Base-by-base conservation (phyloP, 768 basidiomycete genomes). In the Pulveroboletus sp. region DNA sequence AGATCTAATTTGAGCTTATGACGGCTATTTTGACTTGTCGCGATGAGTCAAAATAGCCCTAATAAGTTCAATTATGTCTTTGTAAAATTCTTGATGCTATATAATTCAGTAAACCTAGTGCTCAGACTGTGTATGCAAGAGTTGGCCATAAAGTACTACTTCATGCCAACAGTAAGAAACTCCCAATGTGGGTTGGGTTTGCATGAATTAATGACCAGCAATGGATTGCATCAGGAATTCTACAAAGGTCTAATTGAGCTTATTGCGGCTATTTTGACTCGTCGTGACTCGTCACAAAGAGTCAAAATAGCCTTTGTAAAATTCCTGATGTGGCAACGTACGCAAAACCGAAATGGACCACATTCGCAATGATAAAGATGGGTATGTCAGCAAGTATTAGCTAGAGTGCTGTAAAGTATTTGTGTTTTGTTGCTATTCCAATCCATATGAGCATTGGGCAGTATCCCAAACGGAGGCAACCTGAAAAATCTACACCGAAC, bases 291-390 rank as follows among this genome's bases (percentile, higher is more conserved):
- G n/a, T n/a, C n/a, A n/a, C n/a, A n/a, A n/a, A n/a, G n/a, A n/a
- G n/a, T n/a, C n/a, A n/a, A n/a, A n/a, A n/a, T n/a, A n/a, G n/a
- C n/a, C n/a, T n/a, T n/a, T n/a, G n/a, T n/a, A n/a, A n/a, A n/a
- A n/a, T n/a, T n/a, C n/a, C n/a, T n/a, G n/a, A n/a, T n/a, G n/a
- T n/a, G 31, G n/a, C 6, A 21, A 75, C 82, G 57, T 50, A 83
- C 82, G 81, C 84, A 62, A 85, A 86, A 0, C 79, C 71, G 59
- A 84, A 84, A 50, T 82, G 81, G 53, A 80, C 81, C 31, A 85
- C 77, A 44, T 84, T 83, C 60, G 81, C 76, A 15, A 83, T 72
- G 0, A 81, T 77, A 0, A 80, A 83, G 5, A 85, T 76, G 0
- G 79, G 55, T 6, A 61, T 65, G 2, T 76, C 80, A 33, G 72